phyloP scores from a whole-genome alignment of 306 rosid genomes.

The Acacia melanoxylon region DNA sequence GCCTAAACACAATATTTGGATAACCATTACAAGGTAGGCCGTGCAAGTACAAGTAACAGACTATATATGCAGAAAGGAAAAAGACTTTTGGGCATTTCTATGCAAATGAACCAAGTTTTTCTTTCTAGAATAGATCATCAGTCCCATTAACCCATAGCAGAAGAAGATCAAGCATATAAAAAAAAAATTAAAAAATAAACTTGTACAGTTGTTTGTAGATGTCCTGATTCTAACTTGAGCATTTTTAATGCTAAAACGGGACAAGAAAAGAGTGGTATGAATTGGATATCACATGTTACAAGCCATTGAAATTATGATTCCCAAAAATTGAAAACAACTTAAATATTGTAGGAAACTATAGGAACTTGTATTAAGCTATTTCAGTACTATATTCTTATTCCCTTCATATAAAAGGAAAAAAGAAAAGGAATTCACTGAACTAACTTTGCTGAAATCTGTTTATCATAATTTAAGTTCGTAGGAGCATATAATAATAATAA shows the following conservation, averaged over 20 bases:
- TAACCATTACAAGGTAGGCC: slow-evolving; percentile 32
- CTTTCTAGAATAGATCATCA: neutral
- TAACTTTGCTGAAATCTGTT: neutral
- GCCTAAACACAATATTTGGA: slow-evolving; percentile 60
- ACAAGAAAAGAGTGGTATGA: neutral
- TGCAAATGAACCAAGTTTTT: neutral
- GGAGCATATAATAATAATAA: neutral
- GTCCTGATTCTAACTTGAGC: neutral
- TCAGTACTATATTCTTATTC: neutral
- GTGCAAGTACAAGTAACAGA: slow-evolving; percentile 7
- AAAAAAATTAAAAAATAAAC: neutral
- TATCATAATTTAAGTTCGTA: neutral
- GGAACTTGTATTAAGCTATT: neutral
- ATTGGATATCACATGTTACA: neutral
- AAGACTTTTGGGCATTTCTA: neutral
- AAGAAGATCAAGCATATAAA: neutral
- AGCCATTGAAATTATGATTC: neutral
- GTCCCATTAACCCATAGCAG: neutral
- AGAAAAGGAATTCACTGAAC: neutral
- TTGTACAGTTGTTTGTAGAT: neutral
- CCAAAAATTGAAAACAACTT: neutral
- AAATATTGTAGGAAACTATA: neutral
- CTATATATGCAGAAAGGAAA: slow-evolving; percentile 21
- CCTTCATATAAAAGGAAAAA: neutral
- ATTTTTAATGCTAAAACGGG: neutral